Conservation (phyloP, 176 grass and related monocot genomes). For the Triticum urartu region DNA sequence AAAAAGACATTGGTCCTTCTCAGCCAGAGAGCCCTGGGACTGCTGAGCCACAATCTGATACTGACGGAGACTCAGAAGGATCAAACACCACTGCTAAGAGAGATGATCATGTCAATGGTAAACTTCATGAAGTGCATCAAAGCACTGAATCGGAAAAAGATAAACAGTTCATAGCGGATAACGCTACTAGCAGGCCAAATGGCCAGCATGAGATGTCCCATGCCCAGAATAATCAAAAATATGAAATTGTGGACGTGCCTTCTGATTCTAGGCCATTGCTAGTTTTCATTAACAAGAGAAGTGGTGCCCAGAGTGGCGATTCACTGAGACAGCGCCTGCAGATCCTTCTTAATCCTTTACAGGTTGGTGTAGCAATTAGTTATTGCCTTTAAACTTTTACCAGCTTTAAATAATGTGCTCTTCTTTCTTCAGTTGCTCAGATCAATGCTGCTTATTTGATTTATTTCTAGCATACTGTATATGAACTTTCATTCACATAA, state of each 20-base stretch:
- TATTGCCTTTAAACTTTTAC: conserved; percentile 7
- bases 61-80: conserved; percentile 42
- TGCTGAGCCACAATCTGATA: conserved; percentile 39
- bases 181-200: conserved; percentile 21
- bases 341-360: conserved; percentile 87
- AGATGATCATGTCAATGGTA: conserved; percentile 35
- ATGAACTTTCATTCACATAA: not conserved
- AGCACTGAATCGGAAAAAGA: conserved; percentile 39
- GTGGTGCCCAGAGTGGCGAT: conserved; percentile 71
- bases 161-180: conserved; percentile 23
- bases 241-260: conserved; percentile 59
- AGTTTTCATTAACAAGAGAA: conserved; percentile 95
- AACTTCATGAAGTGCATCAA: conserved; percentile 28
- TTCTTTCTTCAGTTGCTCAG: conserved; percentile 19
- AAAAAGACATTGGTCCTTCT: conserved; percentile 23
- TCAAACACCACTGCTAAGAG: conserved; percentile 22
- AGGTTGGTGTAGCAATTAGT: conserved; percentile 46
- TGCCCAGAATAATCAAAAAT: conserved; percentile 55
- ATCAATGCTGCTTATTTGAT: not conserved
- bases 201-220: conserved; percentile 35
- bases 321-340: conserved; percentile 69
- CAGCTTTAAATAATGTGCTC: conserved; percentile 13
- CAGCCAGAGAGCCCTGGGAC: conserved; percentile 40
- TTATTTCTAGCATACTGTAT: conserved; percentile 5
- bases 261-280: conserved; percentile 75